These are phyloP conservation scores for Cladophialophora carrionii DNA, from an alignment of 2,329 filamentous ascomycete genomes.

Conservation along the genomic window DNA sequence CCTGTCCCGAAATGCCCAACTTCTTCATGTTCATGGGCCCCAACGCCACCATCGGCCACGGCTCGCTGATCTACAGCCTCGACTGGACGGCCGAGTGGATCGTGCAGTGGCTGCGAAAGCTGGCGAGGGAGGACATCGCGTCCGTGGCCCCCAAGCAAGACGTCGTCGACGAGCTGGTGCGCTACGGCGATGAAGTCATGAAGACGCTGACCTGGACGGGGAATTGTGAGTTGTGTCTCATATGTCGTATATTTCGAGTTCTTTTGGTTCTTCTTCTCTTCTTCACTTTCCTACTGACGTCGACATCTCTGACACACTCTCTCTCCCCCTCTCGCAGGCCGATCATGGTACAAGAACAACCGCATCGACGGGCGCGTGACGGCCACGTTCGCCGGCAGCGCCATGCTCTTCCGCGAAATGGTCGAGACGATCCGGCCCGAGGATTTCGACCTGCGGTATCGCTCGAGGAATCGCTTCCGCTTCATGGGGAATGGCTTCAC, in stretches of 20 bases:
- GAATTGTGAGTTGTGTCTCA: slow-evolving; percentile 24
- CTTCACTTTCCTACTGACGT: not conserved
- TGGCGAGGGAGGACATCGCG: slow-evolving; percentile 42
- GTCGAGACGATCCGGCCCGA: slow-evolving; percentile 43
- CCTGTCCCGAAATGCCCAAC: slow-evolving; percentile 41
- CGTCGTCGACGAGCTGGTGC: slow-evolving; percentile 54
- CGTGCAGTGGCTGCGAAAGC: slow-evolving; percentile 42
- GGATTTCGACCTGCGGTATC: slow-evolving; percentile 46
- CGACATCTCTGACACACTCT: not conserved
- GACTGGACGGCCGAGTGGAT: slow-evolving; percentile 41
- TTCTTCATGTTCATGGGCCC: slow-evolving; percentile 43
- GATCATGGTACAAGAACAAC: slow-evolving; percentile 56
- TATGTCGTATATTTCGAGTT: no score
- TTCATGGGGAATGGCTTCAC: slow-evolving; percentile 58
- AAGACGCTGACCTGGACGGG: slow-evolving; percentile 51
- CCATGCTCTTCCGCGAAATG: slow-evolving; percentile 46
- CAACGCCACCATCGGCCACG: slow-evolving; percentile 40
- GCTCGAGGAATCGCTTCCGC: slow-evolving; percentile 51
- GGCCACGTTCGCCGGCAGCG: slow-evolving; percentile 52
- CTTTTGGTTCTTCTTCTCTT: no score
- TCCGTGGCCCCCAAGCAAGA: slow-evolving; percentile 47
- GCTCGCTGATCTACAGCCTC: slow-evolving; percentile 35
- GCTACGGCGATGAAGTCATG: slow-evolving; percentile 56
- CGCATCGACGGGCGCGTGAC: slow-evolving; percentile 50
- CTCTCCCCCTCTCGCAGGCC: not conserved